Base-by-base conservation (phyloP, 1,284 basidiomycete genomes). In the Marasmius sp. region DNA sequence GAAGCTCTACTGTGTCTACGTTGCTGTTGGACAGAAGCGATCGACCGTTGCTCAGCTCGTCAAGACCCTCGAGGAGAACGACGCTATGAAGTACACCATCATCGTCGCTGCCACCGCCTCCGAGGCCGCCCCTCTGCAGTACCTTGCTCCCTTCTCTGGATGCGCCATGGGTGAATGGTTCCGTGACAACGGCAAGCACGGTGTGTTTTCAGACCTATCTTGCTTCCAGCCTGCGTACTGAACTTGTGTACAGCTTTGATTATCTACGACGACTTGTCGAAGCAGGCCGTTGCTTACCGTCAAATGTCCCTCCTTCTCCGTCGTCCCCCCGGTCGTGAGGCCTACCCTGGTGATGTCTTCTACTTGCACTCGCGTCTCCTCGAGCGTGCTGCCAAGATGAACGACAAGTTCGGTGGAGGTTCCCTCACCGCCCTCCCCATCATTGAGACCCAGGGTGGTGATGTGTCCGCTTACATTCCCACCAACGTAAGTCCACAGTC, bases 131-230 rank as follows among this genome's bases (percentile, higher is more conserved):
- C 97, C 97, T 69, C 87, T 99, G 63, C 97, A 98, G 80, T 99
- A 98, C 85, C 92, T 98, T 70, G 97, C 97, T 74, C 97, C 97
- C 73, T 99, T 99, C 95, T 97, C 97, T 72, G 97, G 97, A 69
- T 97, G 94, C 81, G 96, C 97, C 74, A 99, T 99, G 93, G 97
- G 97, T 79, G 97, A 99, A 85, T 99, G 97, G 97, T 99, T 99
- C 97, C 95, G 97, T 85, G 97, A 99, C 85, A 98, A 99, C 79
- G 95, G 95, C 85, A 97, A 94, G 81, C 91, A 92, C 71, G 88
- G 90, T 90, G 70, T 60, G 85, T 72, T 47, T n/a, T 11, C 59
- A 38, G 27, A 16, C 43, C 45, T 7, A 18, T 63, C 62, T 27
- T 48, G 43, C 45, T 37, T 47, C 54, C 36, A 54, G 54, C 67